Base-by-base conservation (phyloP, 305 asterid genomes). In the Solanum hybrid region DNA sequence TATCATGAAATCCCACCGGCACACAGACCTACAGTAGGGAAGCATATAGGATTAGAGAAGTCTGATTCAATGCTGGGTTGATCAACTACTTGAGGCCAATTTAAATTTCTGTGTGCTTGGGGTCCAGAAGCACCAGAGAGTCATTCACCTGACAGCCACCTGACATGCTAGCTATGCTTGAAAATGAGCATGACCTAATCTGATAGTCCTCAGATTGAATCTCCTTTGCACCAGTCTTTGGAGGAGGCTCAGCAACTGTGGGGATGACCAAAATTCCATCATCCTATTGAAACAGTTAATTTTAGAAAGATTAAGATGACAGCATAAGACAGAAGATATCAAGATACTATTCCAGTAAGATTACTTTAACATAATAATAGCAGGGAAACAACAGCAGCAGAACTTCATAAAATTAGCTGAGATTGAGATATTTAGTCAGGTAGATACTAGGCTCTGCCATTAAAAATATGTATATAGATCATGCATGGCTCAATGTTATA, bases 131-230 rank as follows among this genome's bases (percentile, higher is more conserved):
- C 40, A 77, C 76, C 37, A 37, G 88, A 72, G 77, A 88, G 90
- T 78, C 3, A 69, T 91, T 90, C 89, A 98, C 99, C 99, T 98
- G 99, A 90, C 99, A 98, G 91, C 99, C 97, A 90, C 99, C 99
- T 40, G 99, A 96, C 94, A 98, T 91, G 93, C 99, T 97, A 90
- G 97, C 99, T 91, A 97, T 87, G 93, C 99, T 94, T 86, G 97
- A 93, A 66, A 96, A 88, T 35, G 93, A 89, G 81, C 93, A 93
- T 36, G 97, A 91, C 51, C 92, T 94, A 90, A 94, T 90, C 84
- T 92, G 91, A 92, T 93, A 93, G 34, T 96, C 98, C 92, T 96
- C 97, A 6, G 96, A 91, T 73, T 81, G 85, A 29, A 89, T 88
- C 91, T 96, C 98, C 93, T 94, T 96, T 79, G 99, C 93, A 38